Conservation (phyloP, 1,139 yeast genomes). For the Nakaseomyces glabratus region DNA sequence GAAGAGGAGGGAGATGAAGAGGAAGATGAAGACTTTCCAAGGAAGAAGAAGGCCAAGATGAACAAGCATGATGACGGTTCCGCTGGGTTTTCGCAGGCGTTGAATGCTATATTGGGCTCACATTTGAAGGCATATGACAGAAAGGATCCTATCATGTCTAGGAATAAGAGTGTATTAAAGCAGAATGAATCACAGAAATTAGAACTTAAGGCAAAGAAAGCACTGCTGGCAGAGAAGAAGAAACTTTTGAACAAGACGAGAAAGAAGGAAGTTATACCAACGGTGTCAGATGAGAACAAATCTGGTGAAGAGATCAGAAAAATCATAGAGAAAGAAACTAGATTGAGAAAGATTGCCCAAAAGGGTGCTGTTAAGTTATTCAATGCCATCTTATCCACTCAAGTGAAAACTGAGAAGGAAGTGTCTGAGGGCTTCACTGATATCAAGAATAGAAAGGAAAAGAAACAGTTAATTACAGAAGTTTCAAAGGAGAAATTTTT, state of each 20-base stretch:
- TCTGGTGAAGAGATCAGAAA: conserved; percentile 46
- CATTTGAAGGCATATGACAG: conserved; percentile 82
- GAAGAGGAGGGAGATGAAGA: conserved; percentile 29
- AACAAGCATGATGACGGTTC: conserved; percentile 58
- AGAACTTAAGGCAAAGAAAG: conserved; percentile 74
- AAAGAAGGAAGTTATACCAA: conserved; percentile 57
- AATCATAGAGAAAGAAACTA: conserved; percentile 59
- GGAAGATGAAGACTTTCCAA: conserved; percentile 39
- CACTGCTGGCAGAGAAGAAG: conserved; percentile 63
- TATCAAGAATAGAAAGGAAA: conserved; percentile 33
- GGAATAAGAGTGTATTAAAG: conserved; percentile 58
- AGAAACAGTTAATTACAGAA: conserved; percentile 63
- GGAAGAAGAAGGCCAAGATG: conserved; percentile 44
- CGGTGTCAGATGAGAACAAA: conserved; percentile 34
- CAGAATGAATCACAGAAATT: conserved; percentile 73
- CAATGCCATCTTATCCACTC: conserved; percentile 84
- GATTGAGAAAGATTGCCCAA: conserved; percentile 77
- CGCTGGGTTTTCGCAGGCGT: conserved; percentile 68
- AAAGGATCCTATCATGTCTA: conserved; percentile 79
- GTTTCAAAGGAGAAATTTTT: conserved; percentile 83
- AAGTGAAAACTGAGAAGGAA: conserved; percentile 45
- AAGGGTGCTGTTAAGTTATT: conserved; percentile 87
- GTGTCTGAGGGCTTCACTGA: conserved; percentile 34
- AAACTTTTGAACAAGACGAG: conserved; percentile 59
- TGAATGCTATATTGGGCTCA: conserved; percentile 76